Evolutionary conservation across 2,329 filamentous ascomycete genomes (phyloP).

Genomic region (Pestalotiopsis sp.): DNA sequence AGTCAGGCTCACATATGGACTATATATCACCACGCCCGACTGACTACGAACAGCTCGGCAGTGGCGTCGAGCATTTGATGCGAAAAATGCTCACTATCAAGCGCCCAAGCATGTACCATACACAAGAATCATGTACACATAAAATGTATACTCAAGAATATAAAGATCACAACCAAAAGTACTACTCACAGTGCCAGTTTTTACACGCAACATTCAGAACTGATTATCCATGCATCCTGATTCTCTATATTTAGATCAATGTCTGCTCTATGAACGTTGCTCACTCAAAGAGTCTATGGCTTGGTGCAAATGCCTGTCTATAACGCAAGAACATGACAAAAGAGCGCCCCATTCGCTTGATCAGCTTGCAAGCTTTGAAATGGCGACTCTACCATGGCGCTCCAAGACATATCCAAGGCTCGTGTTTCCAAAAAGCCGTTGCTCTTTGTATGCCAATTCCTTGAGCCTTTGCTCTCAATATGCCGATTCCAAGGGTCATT

Average conservation of each 20-base stretch:
- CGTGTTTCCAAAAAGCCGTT: not conserved
- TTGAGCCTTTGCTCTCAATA: not conserved
- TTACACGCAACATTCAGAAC: not conserved
- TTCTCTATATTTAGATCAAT: too few relatives aligned
- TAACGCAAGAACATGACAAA: too few relatives aligned
- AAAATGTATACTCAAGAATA: conserved; percentile 3
- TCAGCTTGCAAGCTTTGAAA: too few relatives aligned
- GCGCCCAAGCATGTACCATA: not conserved
- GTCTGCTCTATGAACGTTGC: too few relatives aligned
- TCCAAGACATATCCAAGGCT: not conserved
- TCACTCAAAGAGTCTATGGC: too few relatives aligned
- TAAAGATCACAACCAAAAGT: not conserved
- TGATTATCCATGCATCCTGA: not conserved
- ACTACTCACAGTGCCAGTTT: not conserved
- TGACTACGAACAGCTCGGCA: not conserved
- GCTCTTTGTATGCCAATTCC: not conserved
- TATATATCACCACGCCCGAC: not conserved
- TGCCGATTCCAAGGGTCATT: not conserved
- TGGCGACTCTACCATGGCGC: not conserved
- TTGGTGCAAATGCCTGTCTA: too few relatives aligned
- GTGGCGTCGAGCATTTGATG: not conserved
- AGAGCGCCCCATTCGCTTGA: too few relatives aligned
- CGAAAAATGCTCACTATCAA: not conserved
- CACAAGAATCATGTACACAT: not conserved
- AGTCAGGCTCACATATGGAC: not conserved